Base-by-base conservation (phyloP, 129 eudicot species). In the Pittosporum tobira region DNA sequence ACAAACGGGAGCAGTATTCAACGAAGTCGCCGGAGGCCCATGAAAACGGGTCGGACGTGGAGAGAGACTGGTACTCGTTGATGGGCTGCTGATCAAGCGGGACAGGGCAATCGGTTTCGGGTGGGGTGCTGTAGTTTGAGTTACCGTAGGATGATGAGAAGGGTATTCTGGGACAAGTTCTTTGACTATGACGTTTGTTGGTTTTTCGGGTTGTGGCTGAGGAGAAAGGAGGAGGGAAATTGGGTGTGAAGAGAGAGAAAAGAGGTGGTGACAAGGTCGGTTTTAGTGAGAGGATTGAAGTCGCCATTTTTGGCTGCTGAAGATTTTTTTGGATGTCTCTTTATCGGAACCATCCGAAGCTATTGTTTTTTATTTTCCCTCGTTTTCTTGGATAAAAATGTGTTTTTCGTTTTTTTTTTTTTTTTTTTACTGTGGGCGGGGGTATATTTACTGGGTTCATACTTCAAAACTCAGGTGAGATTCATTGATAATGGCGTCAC, bases 51-150 rank as follows among this genome's bases (percentile, higher is more conserved):
- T 84, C 75, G 20, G 96, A 93, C 25, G 65, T 73, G 70, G 91
- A 79, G 15, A 93, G 79, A 21, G 81, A 60, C 15, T 87, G 87
- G 82, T 76, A 93, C 57, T 93, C 99, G 70, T 87, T 93, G 14
- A 87, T 77, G 25, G 96, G 99, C 60, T 81, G 99, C 61, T 93
- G 99, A 16, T 87, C 96, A 4, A 66, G 70, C 18, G 99, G 99
- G 3, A 93, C 96, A 0, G 96, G 99, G 75, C 99, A 93, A 28
- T 73, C 77, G 11, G 84, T 73, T 66, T 79, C 95, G 21, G 85
- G 79, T 20, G 88, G 75, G 62, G 70, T 74, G 58, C 67, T 67
- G 31, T 37, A 69, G 79, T 71, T 29, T 67, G n/a, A n/a, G 62
- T 75, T 75, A 53, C 54, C 69, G 57, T 42, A 31, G 29, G 79